phyloP scores from a whole-genome alignment of 257 asterid genomes.

The Solanum virginianum region DNA sequence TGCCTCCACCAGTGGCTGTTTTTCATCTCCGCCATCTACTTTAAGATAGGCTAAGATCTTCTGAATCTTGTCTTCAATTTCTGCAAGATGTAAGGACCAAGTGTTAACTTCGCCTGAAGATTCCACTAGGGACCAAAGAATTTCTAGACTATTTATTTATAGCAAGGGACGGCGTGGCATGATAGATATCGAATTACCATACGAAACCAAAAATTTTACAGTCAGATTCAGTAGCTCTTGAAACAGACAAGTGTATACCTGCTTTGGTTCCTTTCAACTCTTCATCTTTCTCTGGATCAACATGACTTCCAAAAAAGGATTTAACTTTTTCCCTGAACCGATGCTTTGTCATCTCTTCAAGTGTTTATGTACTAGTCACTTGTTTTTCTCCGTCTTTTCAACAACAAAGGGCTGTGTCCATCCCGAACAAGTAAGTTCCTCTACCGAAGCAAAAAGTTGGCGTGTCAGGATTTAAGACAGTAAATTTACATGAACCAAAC shows the following conservation, averaged over 20 bases:
- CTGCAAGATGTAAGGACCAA: conserved; percentile 28
- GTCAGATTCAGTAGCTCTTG: not conserved
- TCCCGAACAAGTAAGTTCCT: not conserved
- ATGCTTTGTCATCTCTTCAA: conserved; percentile 41
- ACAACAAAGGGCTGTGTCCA: conserved; percentile 5
- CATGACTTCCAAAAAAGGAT: conserved; percentile 40
- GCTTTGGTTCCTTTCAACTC: conserved; percentile 48
- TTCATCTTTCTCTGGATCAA: conserved; percentile 42
- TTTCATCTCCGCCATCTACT: conserved; percentile 36
- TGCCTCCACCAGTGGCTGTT: conserved; percentile 38
- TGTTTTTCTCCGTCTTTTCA: not conserved
- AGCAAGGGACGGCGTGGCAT: not conserved
- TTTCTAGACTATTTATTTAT: not conserved
- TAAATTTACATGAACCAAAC: not conserved
- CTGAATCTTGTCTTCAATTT: conserved; percentile 63
- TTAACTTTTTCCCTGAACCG: conserved; percentile 32
- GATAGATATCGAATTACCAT: not conserved
- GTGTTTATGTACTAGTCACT: conserved; percentile 15
- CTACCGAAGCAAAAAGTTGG: not conserved
- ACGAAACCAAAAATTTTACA: not conserved
- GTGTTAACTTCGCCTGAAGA: not conserved
- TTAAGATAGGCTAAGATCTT: conserved; percentile 43
- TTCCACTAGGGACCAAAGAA: not conserved
- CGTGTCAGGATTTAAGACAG: not conserved
- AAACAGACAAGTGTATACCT: conserved; percentile 21